Evolutionary conservation across 768 basidiomycete species (phyloP).

Genomic region (Baorangia bicolor): DNA sequence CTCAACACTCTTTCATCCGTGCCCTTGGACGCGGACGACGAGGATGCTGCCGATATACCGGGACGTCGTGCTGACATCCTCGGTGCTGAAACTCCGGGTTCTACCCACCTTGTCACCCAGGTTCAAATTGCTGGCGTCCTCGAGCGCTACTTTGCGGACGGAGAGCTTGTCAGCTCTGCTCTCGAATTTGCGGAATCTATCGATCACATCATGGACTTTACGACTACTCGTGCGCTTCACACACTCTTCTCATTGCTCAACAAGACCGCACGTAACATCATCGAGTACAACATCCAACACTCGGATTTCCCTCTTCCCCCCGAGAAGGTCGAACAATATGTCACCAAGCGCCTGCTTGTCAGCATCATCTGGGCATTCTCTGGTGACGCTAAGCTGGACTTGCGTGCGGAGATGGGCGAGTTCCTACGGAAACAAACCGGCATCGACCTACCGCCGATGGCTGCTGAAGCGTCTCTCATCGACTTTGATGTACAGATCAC

Average conservation of each 20-base stretch:
- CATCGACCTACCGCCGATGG: slow-evolving; percentile 81
- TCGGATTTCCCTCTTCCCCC: slow-evolving; percentile 86
- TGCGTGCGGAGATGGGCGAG: slow-evolving; percentile 86
- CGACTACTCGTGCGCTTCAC: slow-evolving; percentile 83
- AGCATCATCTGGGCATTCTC: slow-evolving; percentile 98
- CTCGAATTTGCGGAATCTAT: slow-evolving; percentile 79
- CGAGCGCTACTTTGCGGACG: slow-evolving; percentile 78
- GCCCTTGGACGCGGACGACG: slow-evolving; percentile 88
- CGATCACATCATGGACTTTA: slow-evolving; percentile 99
- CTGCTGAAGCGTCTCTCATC: slow-evolving; percentile 79
- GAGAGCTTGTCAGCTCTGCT: slow-evolving; percentile 78
- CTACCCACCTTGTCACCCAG: slow-evolving; percentile 70
- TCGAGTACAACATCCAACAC: slow-evolving; percentile 94
- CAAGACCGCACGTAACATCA: slow-evolving; percentile 89
- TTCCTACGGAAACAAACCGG: slow-evolving; percentile 83
- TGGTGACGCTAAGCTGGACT: slow-evolving; percentile 90
- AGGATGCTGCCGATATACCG: slow-evolving; percentile 61
- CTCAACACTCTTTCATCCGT: slow-evolving; percentile 71
- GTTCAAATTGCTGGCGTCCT: slow-evolving; percentile 71
- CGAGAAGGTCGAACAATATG: slow-evolving; percentile 89
- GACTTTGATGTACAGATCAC: slow-evolving; percentile 92
- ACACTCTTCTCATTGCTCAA: slow-evolving; percentile 97
- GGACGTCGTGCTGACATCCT: slow-evolving; percentile 57
- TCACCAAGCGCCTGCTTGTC: slow-evolving; percentile 84
- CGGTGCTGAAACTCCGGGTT: slow-evolving; percentile 47